A percentile compares a stretch with the other conserved stretches of the same genome.
Conservation (phyloP, 805 yeast species). For the Metschnikowia shivogae region DNA sequence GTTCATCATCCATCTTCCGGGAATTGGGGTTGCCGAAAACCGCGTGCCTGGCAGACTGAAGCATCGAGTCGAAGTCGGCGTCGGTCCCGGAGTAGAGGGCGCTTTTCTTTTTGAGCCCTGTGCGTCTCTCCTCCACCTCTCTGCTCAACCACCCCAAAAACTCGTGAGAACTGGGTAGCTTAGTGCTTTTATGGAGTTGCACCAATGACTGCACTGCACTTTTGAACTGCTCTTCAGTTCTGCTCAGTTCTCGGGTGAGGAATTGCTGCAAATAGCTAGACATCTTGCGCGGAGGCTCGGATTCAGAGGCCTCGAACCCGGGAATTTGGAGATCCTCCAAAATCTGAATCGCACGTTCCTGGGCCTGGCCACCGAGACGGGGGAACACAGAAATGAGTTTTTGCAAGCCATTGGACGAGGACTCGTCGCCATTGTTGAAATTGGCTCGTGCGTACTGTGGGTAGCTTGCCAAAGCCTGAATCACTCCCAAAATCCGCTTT, state of each 20-base stretch:
- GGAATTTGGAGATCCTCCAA: conserved; percentile 41
- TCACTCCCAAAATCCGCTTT: conserved; percentile 49
- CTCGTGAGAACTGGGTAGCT: conserved; percentile 28
- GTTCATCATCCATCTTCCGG: conserved; percentile 47
- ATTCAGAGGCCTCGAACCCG: conserved; percentile 7
- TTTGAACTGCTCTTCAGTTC: conserved; percentile 39
- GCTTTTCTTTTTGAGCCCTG: conserved; percentile 23
- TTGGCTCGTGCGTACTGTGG: conserved; percentile 28
- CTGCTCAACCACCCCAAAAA: conserved; percentile 64
- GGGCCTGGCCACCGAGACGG: conserved; percentile 24
- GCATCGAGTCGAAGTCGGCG: conserved; percentile 32
- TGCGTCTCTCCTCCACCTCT: conserved; percentile 31
- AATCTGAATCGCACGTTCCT: conserved; percentile 41
- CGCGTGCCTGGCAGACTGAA: conserved; percentile 49
- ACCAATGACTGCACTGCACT: conserved; percentile 23
- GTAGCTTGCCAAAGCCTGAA: conserved; percentile 43
- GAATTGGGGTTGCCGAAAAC: conserved; percentile 80
- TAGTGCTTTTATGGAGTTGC: conserved; percentile 28
- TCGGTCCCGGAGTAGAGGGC: conserved; percentile 30
- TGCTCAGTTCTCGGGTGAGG: conserved; percentile 22
- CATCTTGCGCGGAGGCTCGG: conserved; percentile 23
- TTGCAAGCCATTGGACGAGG: conserved; percentile 19
- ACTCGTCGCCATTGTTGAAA: conserved; percentile 18
- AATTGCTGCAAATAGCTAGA: conserved; percentile 36
- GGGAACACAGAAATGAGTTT: conserved; percentile 27